Conservation (phyloP, 495 filamentous ascomycete species). For the Aspergillus affinis region DNA sequence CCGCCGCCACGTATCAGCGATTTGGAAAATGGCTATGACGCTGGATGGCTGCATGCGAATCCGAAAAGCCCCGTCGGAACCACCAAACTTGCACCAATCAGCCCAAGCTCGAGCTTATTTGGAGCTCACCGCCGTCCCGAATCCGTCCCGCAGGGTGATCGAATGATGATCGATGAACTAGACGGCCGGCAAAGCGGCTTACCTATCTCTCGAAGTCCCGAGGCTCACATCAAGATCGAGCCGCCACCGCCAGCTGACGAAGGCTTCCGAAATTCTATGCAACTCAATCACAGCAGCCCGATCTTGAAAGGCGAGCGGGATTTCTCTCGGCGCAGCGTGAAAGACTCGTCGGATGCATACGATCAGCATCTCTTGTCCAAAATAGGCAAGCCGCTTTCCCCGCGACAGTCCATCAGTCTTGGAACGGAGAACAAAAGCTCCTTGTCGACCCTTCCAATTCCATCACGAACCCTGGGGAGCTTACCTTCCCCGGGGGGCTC, state of each 20-base stretch:
- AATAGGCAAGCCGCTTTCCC: slow-evolving; percentile 63
- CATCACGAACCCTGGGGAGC: slow-evolving; percentile 39
- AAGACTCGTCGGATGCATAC: slow-evolving; percentile 68
- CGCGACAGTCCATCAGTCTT: slow-evolving; percentile 53
- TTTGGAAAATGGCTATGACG: slow-evolving; percentile 55
- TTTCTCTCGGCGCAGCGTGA: slow-evolving; percentile 54
- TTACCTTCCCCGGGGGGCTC: slow-evolving; percentile 47
- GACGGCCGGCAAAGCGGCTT: slow-evolving; percentile 34
- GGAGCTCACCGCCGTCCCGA: slow-evolving; percentile 44
- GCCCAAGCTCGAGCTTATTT: slow-evolving; percentile 54
- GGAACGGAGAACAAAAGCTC: slow-evolving; percentile 54
- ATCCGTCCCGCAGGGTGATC: slow-evolving; percentile 31
- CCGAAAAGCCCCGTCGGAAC: slow-evolving; percentile 29
- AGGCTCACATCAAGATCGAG: slow-evolving; percentile 48
- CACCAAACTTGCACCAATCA: slow-evolving; percentile 45
- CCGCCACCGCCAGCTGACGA: slow-evolving; percentile 45
- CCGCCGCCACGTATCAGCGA: slow-evolving; percentile 57
- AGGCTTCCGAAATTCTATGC: slow-evolving; percentile 44
- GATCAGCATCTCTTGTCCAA: slow-evolving; percentile 79
- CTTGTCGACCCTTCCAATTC: slow-evolving; percentile 47
- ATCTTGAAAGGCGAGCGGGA: slow-evolving; percentile 61
- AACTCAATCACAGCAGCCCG: slow-evolving; percentile 40
- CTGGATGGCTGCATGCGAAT: slow-evolving; percentile 62
- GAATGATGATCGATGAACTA: slow-evolving; percentile 43
- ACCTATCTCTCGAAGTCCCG: slow-evolving; percentile 32